Conservation (phyloP, 169 alveolate species). For the Eimeria necatrix region DNA sequence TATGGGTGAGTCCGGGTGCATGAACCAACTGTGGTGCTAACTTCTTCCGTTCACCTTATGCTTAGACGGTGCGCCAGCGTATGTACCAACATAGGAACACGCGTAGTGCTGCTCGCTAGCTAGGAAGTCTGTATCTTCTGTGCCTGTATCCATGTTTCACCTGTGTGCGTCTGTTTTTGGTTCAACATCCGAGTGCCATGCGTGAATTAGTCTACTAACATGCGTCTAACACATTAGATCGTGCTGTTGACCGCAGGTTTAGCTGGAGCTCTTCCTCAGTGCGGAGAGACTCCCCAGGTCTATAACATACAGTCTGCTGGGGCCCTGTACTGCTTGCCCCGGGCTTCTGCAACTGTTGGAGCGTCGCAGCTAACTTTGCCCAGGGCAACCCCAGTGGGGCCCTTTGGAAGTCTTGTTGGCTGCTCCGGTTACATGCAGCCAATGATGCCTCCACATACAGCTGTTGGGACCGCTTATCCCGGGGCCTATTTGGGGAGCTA, state of each 20-base stretch:
- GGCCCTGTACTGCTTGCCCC: conserved; percentile 50
- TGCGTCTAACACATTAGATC: too few species aligned
- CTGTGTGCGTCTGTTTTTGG: too few species aligned
- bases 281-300: conserved; percentile 50
- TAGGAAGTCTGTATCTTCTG: too few species aligned
- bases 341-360: conserved; percentile 46
- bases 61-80: too few species aligned
- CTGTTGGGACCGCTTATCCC: neutral
- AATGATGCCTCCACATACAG: conserved; percentile 24
- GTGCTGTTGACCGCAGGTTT: conserved; percentile 35
- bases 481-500: conserved; percentile 21
- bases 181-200: too few species aligned
- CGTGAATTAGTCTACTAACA: too few species aligned
- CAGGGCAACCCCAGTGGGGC: conserved; percentile 19
- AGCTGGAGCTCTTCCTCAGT: conserved; percentile 1
- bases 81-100: too few species aligned
- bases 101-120: too few species aligned
- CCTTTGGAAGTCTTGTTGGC: conserved; percentile 31
- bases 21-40: too few species aligned
- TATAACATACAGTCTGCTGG: conserved; percentile 10
- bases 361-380: conserved; percentile 45
- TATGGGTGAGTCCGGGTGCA: conserved; percentile 4
- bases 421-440: conserved; percentile 32
- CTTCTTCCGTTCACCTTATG: too few species aligned
- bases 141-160: too few species aligned